phyloP scores from a whole-genome alignment of 2,329 filamentous ascomycete species.

The Pseudogymnoascus verrucosus region DNA sequence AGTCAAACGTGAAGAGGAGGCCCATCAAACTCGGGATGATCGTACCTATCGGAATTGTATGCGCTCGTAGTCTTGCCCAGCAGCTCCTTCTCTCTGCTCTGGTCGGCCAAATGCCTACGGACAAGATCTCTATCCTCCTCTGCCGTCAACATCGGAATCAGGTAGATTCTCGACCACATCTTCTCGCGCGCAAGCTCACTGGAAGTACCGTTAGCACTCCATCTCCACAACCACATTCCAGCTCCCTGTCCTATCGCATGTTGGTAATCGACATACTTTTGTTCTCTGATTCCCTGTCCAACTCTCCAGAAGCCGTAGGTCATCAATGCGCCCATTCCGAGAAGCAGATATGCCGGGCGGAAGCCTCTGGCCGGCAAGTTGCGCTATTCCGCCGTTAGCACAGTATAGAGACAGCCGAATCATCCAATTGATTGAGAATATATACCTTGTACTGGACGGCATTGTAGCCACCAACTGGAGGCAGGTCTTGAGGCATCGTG shows the following conservation, averaged over 20 bases:
- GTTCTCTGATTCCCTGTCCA: constrained; percentile 75
- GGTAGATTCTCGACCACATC: constrained; percentile 94
- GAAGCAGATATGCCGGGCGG: constrained; percentile 69
- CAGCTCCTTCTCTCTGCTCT: constrained; percentile 83
- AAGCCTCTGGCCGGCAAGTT: constrained; percentile 90
- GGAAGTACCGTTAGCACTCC: constrained; percentile 10
- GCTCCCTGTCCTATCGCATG: not conserved
- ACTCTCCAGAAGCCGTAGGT: constrained; percentile 85
- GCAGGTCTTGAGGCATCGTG: constrained; percentile 96
- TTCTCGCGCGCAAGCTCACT: constrained; percentile 95
- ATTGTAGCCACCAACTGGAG: constrained; percentile 87
- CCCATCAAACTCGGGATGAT: constrained; percentile 1
- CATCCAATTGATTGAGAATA: constrained; percentile 16
- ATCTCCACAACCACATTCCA: not conserved
- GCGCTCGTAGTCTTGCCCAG: constrained; percentile 75
- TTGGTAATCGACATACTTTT: constrained; percentile 59
- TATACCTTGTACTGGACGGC: constrained; percentile 93
- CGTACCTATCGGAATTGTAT: constrained; percentile 83
- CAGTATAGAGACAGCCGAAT: not conserved
- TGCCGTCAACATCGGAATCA: constrained; percentile 88
- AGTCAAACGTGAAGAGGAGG: constrained; percentile 12
- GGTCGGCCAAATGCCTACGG: constrained; percentile 75
- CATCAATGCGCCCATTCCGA: constrained; percentile 72
- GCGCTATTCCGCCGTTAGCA: constrained; percentile 46
- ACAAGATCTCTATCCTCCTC: constrained; percentile 96